Evolutionary conservation across 306 rosid genomes (phyloP).

Genomic region (Quercus agrifolia): DNA sequence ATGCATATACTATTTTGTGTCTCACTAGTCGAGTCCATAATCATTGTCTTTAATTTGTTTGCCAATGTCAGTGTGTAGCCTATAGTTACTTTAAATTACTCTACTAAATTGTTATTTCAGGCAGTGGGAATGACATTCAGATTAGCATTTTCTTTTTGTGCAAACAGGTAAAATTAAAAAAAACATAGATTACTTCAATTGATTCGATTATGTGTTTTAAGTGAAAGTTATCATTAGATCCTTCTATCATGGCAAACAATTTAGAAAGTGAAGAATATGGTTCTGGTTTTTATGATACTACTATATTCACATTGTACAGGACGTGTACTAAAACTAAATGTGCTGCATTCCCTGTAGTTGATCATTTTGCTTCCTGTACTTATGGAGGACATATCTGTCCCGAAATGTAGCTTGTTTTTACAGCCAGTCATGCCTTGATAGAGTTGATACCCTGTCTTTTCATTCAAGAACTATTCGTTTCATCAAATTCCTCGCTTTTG

Average conservation of each 20-base stretch:
- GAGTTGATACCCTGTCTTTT: constrained; percentile 51
- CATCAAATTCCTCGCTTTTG: constrained; percentile 44
- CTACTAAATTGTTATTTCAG: constrained; percentile 16
- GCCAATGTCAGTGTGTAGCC: not conserved
- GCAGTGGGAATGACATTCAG: constrained; percentile 19
- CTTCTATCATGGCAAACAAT: constrained; percentile 3
- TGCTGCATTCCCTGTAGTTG: constrained; percentile 13
- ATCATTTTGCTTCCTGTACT: constrained; percentile 34
- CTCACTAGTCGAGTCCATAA: constrained; percentile 18
- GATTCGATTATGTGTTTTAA: constrained; percentile 6
- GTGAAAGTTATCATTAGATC: constrained; percentile 17
- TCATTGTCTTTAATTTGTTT: constrained; percentile 36
- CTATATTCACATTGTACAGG: not conserved
- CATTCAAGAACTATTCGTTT: constrained; percentile 41
- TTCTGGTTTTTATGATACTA: constrained; percentile 22
- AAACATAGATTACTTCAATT: constrained; percentile 12
- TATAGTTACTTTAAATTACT: constrained; percentile 12
- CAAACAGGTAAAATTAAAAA: constrained; percentile 13
- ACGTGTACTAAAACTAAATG: constrained; percentile 26
- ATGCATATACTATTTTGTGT: not conserved
- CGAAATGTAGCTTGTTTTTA: constrained; percentile 27
- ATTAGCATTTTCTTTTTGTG: constrained; percentile 12
- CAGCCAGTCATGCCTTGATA: constrained; percentile 41
- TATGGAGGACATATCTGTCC: constrained; percentile 36
- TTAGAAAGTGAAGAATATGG: constrained; percentile 10